Evolutionary conservation across 257 asterid species (phyloP).

Genomic region (Plectranthus barbatus): DNA sequence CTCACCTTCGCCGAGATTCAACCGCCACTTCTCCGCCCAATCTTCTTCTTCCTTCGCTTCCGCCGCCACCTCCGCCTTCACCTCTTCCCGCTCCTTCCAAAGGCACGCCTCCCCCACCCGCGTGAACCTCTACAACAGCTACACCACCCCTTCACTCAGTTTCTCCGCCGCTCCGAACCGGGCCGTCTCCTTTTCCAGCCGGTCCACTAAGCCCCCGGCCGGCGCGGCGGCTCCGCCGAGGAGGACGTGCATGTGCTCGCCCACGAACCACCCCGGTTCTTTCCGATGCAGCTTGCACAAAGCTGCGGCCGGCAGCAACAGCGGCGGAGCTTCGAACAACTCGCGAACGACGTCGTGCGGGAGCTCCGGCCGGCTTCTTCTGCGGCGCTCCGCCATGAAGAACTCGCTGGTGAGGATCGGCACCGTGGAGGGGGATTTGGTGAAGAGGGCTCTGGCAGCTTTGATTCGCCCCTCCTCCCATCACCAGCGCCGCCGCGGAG

Average conservation of each 20-base stretch:
- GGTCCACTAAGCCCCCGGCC: too few relatives aligned
- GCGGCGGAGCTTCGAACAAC: background rate
- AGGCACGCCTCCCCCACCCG: constrained; percentile 17
- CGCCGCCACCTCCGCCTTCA: constrained; percentile 19
- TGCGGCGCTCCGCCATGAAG: constrained; percentile 47
- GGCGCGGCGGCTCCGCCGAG: too few relatives aligned
- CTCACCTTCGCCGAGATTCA: constrained; percentile 22
- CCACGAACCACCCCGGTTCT: constrained; percentile 62
- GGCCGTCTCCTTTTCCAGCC: constrained; percentile 14
- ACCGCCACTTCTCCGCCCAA: constrained; percentile 13
- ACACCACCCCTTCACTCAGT: constrained; percentile 3
- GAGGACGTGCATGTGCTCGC: too few relatives aligned
- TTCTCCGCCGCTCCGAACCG: constrained; percentile 18
- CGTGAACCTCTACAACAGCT: constrained; percentile 5
- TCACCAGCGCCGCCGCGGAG: constrained; percentile 44
- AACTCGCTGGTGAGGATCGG: constrained; percentile 47
- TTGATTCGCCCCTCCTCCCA: constrained; percentile 53
- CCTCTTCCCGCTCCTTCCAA: constrained; percentile 19
- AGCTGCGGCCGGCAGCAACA: background rate
- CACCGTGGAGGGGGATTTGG: constrained; percentile 51
- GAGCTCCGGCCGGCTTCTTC: constrained; percentile 26
- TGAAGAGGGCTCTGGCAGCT: constrained; percentile 56
- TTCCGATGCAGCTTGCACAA: constrained; percentile 52
- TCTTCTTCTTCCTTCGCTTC: constrained; percentile 13
- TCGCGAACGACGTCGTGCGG: constrained; percentile 12